These are phyloP conservation scores for Xylaria sp. DNA, from an alignment of 2,329 filamentous ascomycete genomes.

Conservation along the genomic window DNA sequence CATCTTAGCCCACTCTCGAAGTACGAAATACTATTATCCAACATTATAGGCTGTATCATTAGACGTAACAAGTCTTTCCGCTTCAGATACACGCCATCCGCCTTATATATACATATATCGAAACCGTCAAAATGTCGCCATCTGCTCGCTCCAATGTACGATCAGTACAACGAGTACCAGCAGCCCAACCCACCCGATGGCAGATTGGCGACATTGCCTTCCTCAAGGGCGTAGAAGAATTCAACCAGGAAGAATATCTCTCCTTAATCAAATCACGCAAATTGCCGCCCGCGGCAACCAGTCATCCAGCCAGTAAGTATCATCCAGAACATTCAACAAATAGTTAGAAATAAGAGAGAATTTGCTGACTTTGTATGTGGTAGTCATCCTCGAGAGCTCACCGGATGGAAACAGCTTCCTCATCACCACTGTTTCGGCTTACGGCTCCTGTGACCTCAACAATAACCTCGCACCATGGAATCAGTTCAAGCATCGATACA, in stretches of 20 bases:
- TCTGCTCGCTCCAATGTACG: too few species aligned
- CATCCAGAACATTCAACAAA: neutral
- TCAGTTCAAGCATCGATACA: constrained; percentile 28
- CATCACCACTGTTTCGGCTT: constrained; percentile 40
- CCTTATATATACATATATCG: too few species aligned
- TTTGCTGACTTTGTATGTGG: neutral
- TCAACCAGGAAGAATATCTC: constrained; percentile 18
- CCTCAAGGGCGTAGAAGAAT: constrained; percentile 24
- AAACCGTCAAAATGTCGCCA: too few species aligned
- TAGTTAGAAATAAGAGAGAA: neutral
- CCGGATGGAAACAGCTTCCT: constrained; percentile 24
- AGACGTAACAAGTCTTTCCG: too few species aligned
- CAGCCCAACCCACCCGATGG: constrained; percentile 1
- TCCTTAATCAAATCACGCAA: constrained; percentile 25
- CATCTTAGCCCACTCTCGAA: too few species aligned
- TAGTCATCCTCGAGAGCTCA: constrained; percentile 33
- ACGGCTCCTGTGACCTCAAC: constrained; percentile 28
- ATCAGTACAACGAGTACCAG: too few species aligned
- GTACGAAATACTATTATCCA: too few species aligned
- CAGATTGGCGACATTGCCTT: constrained; percentile 38
- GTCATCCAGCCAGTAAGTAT: constrained; percentile 36
- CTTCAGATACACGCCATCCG: too few species aligned
- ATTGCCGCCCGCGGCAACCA: constrained; percentile 25
- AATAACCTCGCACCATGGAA: constrained; percentile 37
- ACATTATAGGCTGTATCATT: too few species aligned